These are phyloP conservation scores for Chamaenerion angustifolium DNA, from an alignment of 345 rosid species.

Conservation along the genomic window DNA sequence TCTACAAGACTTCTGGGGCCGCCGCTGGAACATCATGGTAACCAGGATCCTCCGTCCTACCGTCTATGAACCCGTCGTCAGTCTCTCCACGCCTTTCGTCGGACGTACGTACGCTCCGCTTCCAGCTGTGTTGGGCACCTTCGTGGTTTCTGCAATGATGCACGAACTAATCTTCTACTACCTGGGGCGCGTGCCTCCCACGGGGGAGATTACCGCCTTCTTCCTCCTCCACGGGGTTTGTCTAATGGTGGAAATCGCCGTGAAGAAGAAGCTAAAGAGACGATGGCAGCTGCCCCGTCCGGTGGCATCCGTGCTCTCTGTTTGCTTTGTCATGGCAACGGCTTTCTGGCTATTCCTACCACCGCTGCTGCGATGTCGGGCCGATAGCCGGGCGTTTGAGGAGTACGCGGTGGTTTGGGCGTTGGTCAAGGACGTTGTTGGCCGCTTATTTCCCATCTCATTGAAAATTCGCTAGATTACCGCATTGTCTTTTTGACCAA, in stretches of 20 bases:
- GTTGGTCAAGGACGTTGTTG: slow-evolving; percentile 5
- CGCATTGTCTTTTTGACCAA: too few relatives aligned
- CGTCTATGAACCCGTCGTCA: slow-evolving; percentile 13
- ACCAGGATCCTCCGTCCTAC: slow-evolving; percentile 18
- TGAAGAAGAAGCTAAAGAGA: slow-evolving; percentile 27
- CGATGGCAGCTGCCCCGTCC: slow-evolving; percentile 33
- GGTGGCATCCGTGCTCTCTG: slow-evolving; percentile 24
- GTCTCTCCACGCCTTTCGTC: background rate
- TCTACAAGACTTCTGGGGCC: slow-evolving; percentile 26
- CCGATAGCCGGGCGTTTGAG: slow-evolving; percentile 20
- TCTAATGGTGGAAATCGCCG: slow-evolving; percentile 11
- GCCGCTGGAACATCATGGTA: slow-evolving; percentile 24
- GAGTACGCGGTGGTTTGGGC: slow-evolving; percentile 24
- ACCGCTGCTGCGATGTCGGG: slow-evolving; percentile 12
- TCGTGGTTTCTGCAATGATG: slow-evolving; percentile 17
- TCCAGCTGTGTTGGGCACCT: slow-evolving; percentile 16
- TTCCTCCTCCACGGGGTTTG: slow-evolving; percentile 19
- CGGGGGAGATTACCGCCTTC: slow-evolving; percentile 18
- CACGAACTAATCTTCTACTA: slow-evolving; percentile 20
- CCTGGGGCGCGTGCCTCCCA: slow-evolving; percentile 15
- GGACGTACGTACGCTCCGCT: slow-evolving; percentile 15
- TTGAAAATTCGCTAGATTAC: too few relatives aligned
- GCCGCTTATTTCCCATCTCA: too few relatives aligned
- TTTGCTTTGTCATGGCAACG: slow-evolving; percentile 17
- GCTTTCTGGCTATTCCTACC: slow-evolving; percentile 29